Evolutionary conservation across 2,329 filamentous ascomycete genomes (phyloP).

Genomic region (Malbranchea cinnamomea): DNA sequence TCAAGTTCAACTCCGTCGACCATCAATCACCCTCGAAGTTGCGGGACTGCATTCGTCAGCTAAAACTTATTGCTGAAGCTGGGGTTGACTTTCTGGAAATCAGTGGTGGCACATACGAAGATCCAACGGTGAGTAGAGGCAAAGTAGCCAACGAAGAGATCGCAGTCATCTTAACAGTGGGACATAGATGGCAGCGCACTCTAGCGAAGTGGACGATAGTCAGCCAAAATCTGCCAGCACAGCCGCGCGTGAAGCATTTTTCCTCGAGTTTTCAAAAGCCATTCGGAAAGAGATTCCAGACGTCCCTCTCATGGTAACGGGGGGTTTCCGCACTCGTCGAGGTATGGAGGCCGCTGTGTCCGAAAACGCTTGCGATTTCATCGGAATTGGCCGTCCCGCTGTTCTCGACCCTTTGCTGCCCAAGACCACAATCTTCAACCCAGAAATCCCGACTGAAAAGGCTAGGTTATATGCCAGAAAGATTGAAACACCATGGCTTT

Average conservation of each 20-base stretch:
- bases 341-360: conserved; percentile 36
- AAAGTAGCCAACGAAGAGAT: too few relatives aligned
- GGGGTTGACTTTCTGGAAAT: conserved; percentile 54
- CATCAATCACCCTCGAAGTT: conserved; percentile 20
- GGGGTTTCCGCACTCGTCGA: conserved; percentile 43
- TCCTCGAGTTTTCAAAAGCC: too few relatives aligned
- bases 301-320: conserved; percentile 30
- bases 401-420: conserved; percentile 31
- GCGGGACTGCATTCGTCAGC: conserved; percentile 43
- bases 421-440: conserved; percentile 6
- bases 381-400: conserved; percentile 35
- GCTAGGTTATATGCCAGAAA: neutral
- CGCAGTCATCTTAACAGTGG: too few relatives aligned
- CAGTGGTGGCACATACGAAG: conserved; percentile 46
- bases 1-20: conserved; percentile 39
- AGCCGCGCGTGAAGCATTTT: too few relatives aligned
- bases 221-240: too few relatives aligned
- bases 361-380: conserved; percentile 33
- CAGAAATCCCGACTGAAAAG: neutral
- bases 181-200: too few relatives aligned
- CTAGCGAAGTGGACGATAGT: too few relatives aligned
- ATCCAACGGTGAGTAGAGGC: conserved; percentile 28
- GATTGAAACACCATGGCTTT: neutral
- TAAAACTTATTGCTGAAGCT: conserved; percentile 29
- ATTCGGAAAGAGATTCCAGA: too few relatives aligned